Evolutionary conservation across 2,329 filamentous ascomycete genomes (phyloP), one percentile per base, ranked within the genome.

Genomic region (Coniochaeta pulveracea): DNA sequence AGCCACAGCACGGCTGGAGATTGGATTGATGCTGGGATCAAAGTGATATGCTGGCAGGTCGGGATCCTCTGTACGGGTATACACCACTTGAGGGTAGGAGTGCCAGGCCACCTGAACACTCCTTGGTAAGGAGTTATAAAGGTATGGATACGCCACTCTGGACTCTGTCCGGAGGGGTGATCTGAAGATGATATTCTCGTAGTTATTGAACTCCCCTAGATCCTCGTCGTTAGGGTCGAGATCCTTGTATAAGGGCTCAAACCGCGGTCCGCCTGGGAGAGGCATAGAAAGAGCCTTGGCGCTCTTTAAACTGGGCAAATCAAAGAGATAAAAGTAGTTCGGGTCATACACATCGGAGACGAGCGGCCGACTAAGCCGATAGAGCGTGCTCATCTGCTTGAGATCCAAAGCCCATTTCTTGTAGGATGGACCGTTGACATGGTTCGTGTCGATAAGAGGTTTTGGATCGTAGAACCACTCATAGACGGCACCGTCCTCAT

Each of bases 161-260:
- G 93, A 95, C 58, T 98, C 91, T 7, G 89, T 98, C 45, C 89
- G 78, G 43, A 96, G 93, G 1, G 89, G 88, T 29, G 83, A 80
- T 43, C 91, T 82, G 69, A 98, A 98, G 45, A 98, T 98, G 58
- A 98, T 98, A 46, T 93, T 85, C 51, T 98, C 91, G 47, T 98
- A 98, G 21, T 91, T 91, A 51, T 98, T 98, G 69, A 98, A 98
- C 58, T 98, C 91, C 58, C 91, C 91, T 58, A 98, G 98, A 52
- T 98, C 91, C 56, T 98, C 91, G 46, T 96, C 89, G 47, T 98
- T 98, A 2, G 91, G 91, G 55, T 98, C 88, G 40, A 98, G 88
- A 48, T 98, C 91, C 60, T 98, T 98, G 67, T 95, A 98, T 14
- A 98, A 57, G 16, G 91, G 91, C 58, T 98, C 91, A 43, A 98